A percentile compares a stretch with the other conserved stretches of the same genome.
These are phyloP conservation scores for Neostapfia colusana DNA, from an alignment of 176 grass and related monocot genomes.

Conservation along the genomic window DNA sequence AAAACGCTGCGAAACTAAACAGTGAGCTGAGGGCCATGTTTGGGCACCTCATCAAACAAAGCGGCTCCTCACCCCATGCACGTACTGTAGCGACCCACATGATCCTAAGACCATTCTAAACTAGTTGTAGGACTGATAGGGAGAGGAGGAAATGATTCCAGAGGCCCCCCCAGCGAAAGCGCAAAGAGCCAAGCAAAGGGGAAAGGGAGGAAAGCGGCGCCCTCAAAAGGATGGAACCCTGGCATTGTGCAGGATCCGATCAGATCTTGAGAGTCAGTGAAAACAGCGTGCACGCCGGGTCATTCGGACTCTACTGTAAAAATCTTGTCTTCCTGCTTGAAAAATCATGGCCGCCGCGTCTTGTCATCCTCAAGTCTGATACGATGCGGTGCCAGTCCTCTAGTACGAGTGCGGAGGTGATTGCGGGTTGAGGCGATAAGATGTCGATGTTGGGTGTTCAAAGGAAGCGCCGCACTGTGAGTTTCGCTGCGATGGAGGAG, in stretches of 20 bases:
- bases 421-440: background rate
- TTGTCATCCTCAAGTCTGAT: slow-evolving; percentile 33
- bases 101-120: slow-evolving; percentile 11
- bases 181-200: slow-evolving; percentile 29
- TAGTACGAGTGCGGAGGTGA: background rate
- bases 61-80: slow-evolving; percentile 33
- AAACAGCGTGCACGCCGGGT: slow-evolving; percentile 19
- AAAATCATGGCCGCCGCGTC: slow-evolving; percentile 36
- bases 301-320: slow-evolving; percentile 6
- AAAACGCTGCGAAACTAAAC: slow-evolving; percentile 38
- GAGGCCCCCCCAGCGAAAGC: slow-evolving; percentile 27
- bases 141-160: slow-evolving; percentile 37
- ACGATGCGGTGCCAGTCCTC: slow-evolving; percentile 10
- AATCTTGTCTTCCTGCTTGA: no score
- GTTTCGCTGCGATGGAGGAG: slow-evolving; percentile 19
- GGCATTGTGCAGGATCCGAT: slow-evolving; percentile 47
- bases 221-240: slow-evolving; percentile 46
- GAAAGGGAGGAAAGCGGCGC: slow-evolving; percentile 22
- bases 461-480: no score
- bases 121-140: no score
- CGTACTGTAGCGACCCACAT: slow-evolving; percentile 24
- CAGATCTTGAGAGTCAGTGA: slow-evolving; percentile 52
- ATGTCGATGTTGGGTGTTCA: no score
- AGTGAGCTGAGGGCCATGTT: slow-evolving; percentile 56
- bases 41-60: slow-evolving; percentile 49